These are phyloP conservation scores for Hyphopichia wangnamkhiaoensis DNA, from an alignment of 1,139 yeast species.

Conservation along the genomic window DNA sequence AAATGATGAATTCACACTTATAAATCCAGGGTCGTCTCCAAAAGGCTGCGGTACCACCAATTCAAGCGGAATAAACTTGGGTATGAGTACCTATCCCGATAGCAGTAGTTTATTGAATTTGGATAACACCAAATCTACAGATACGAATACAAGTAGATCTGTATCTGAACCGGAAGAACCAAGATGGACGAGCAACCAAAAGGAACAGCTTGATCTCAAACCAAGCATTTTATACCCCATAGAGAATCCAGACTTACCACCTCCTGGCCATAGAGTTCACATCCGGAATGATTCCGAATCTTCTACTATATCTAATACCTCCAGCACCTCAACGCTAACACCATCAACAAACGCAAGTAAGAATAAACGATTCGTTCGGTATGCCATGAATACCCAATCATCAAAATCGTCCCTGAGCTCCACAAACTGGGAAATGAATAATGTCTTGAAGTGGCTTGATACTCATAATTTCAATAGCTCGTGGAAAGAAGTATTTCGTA, in stretches of 20 bases:
- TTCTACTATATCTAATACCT: constrained; percentile 33
- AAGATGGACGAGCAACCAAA: background rate
- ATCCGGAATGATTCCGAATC: constrained; percentile 40
- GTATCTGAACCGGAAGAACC: background rate
- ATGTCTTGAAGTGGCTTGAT: constrained; percentile 71
- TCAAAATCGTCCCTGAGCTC: constrained; percentile 19
- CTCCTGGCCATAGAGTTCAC: constrained; percentile 19
- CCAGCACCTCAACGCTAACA: constrained; percentile 33
- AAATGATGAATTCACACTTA: background rate
- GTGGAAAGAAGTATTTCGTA: constrained; percentile 68
- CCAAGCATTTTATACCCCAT: background rate
- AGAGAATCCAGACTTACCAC: background rate
- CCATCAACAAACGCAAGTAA: constrained; percentile 33
- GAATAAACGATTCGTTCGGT: constrained; percentile 44
- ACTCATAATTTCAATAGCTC: constrained; percentile 64
- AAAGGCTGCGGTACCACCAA: constrained; percentile 10
- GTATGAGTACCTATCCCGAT: constrained; percentile 32
- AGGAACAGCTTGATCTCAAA: background rate
- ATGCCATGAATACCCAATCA: constrained; percentile 44
- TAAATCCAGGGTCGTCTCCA: constrained; percentile 3
- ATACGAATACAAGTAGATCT: background rate
- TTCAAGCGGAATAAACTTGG: constrained; percentile 25
- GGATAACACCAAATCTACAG: background rate
- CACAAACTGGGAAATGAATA: constrained; percentile 62
- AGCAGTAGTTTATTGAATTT: constrained; percentile 24